Evolutionary conservation across 1,284 basidiomycete genomes (phyloP), one percentile per base, ranked within the genome.

Genomic region (Cutaneotrichosporon cutaneum): DNA sequence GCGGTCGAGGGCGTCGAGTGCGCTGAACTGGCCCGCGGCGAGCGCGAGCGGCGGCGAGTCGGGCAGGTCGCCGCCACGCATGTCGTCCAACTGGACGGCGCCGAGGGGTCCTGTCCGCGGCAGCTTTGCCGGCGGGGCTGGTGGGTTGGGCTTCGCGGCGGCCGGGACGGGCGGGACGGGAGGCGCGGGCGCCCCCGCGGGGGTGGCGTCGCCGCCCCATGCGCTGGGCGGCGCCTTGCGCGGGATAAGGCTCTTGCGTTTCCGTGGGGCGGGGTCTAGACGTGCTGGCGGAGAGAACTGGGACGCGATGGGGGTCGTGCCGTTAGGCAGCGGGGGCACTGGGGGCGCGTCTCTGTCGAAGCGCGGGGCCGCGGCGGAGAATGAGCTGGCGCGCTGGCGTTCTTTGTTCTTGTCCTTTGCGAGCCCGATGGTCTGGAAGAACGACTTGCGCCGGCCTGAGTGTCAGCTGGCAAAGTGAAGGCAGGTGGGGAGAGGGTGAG

Each of bases 361-460:
- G 18, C 10, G 42, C 30, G 44, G 30, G 2, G 55, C 21, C 2
- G 27, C 5, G 11, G 21, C 32, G 11, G 26, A n/a, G 21, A 48
- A 47, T 27, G 30, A 24, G n/a, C 26, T 13, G 0, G 56, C 47
- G 5, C 56, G 45, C 18, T 35, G 26, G 16, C 45, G 45, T 9
- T 54, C 32, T 45, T 50, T 50, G 55, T 33, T 32, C 18, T 26
- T 26, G 47, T 56, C 55, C 22, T 26, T 47, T 11, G 16, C 21
- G 16, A n/a, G 21, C 10, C 56, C 30, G 33, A 58, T 48, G 16
- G 56, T 35, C 14, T 35, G 32, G 33, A 58, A 58, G 56, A 58
- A 58, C n/a, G 56, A 58, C 21, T 58, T 58, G 56, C 56, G 56
- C 9, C 56, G 56, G 47, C 56, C 56, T 58, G 47, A n/a, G 30